Evolutionary conservation across 1,284 basidiomycete genomes (phyloP).

Genomic region (Sanghuangporus sanghuang): DNA sequence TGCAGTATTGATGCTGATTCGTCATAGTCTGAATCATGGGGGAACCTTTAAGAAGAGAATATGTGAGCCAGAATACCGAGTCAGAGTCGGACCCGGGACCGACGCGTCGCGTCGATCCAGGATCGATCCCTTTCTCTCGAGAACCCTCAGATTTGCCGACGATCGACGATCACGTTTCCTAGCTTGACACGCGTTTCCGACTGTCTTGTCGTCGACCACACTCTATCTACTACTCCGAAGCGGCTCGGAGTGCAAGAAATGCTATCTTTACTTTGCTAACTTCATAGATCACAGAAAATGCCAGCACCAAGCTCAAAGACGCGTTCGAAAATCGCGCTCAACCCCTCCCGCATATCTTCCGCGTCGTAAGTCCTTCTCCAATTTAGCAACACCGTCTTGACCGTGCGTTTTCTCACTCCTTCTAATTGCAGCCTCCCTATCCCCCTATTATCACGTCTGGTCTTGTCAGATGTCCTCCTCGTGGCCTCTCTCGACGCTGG

Average conservation of each 20-base stretch:
- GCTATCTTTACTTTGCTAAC: not conserved
- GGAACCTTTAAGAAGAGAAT: too few species aligned
- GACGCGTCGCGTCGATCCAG: not conserved
- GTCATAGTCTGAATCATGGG: too few species aligned
- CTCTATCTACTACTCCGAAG: not conserved
- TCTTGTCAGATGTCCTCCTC: conserved; percentile 55
- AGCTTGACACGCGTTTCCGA: not conserved
- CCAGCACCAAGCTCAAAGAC: conserved; percentile 63
- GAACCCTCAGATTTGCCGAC: not conserved
- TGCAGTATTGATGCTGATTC: too few species aligned
- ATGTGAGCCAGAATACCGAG: not conserved
- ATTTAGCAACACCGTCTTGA: not conserved
- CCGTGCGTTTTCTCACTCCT: not conserved
- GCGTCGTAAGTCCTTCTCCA: conserved; percentile 41
- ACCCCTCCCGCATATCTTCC: conserved; percentile 44
- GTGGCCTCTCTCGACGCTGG: conserved; percentile 56
- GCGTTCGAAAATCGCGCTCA: conserved; percentile 60
- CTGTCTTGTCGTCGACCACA: not conserved
- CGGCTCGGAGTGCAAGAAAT: not conserved
- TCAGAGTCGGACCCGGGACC: not conserved
- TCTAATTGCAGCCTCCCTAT: conserved; percentile 21
- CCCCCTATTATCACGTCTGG: conserved; percentile 46
- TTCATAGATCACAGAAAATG: conserved; percentile 34
- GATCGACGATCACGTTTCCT: not conserved
- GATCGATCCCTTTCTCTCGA: not conserved